Percentiles rank a stretch among this genome's conserved stretches.
Conservation (phyloP, 1,284 basidiomycete species). For the Rhodotorula sp. region DNA sequence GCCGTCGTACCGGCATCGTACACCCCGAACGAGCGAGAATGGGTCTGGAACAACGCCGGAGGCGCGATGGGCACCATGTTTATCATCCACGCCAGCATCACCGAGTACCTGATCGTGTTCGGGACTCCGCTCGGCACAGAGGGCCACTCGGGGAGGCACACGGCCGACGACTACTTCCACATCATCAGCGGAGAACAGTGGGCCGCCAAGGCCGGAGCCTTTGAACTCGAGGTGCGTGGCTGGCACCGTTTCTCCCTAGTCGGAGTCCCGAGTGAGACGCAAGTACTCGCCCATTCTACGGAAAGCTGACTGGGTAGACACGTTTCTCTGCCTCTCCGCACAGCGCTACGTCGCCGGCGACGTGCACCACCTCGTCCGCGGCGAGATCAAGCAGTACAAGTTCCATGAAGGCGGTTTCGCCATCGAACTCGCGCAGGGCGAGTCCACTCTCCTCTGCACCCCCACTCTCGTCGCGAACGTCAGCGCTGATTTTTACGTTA, state of each 20-base stretch:
- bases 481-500: too few species aligned
- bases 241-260: background rate
- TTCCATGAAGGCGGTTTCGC: constrained; percentile 96
- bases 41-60: constrained; percentile 97
- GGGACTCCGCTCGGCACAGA: constrained; percentile 95
- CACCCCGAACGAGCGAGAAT: constrained; percentile 60
- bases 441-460: constrained; percentile 36
- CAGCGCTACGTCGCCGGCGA: constrained; percentile 73
- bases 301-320: too few species aligned
- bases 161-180: constrained; percentile 96
- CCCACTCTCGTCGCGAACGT: too few species aligned
- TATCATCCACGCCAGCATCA: constrained; percentile 70
- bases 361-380: constrained; percentile 79
- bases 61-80: constrained; percentile 99
- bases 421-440: constrained; percentile 89
- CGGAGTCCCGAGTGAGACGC: background rate
- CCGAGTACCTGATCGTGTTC: constrained; percentile 80
- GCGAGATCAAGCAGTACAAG: constrained; percentile 91
- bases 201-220: constrained; percentile 77
- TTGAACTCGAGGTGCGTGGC: constrained; percentile 67
- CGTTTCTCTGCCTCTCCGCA: too few species aligned
- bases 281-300: too few species aligned
- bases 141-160: constrained; percentile 90
- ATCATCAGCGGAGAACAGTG: constrained; percentile 91
- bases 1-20: constrained; percentile 26